Evolutionary conservation across 192 early-diverging fungal genomes (phyloP).

Genomic region (Haplosporangium gracile): DNA sequence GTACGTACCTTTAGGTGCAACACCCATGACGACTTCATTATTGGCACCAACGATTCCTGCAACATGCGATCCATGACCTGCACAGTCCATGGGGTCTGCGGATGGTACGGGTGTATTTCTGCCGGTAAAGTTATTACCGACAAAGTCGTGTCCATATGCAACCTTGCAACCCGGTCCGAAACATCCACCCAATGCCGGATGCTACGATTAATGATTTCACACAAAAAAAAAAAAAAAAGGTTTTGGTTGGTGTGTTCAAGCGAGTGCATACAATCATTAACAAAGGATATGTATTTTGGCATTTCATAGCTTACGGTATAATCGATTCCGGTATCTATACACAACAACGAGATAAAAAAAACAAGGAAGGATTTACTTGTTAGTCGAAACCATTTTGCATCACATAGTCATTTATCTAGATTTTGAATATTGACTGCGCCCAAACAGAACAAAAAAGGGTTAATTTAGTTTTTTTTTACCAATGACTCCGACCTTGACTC

Average conservation of each 20-base stretch:
- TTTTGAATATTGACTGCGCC: background rate
- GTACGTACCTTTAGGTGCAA: conserved; percentile 77
- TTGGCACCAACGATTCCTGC: conserved; percentile 77
- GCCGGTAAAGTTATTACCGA: conserved; percentile 65
- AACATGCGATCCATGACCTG: conserved; percentile 74
- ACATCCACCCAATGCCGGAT: conserved; percentile 74
- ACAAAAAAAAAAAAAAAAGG: background rate
- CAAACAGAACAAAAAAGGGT: background rate
- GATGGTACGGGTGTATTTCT: conserved; percentile 53
- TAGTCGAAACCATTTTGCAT: too few species aligned
- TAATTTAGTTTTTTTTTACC: conserved; percentile 17
- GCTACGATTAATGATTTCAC: conserved; percentile 15
- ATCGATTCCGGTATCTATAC: conserved; percentile 59
- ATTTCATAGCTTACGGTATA: conserved; percentile 17
- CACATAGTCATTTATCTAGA: too few species aligned
- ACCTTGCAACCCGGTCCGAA: conserved; percentile 70
- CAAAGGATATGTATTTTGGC: too few species aligned
- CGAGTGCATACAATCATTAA: too few species aligned
- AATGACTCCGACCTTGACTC: conserved; percentile 63
- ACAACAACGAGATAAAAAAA: background rate
- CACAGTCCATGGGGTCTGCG: conserved; percentile 67
- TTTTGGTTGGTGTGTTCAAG: too few species aligned
- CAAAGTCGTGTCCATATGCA: conserved; percentile 71
- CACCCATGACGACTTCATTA: conserved; percentile 70
- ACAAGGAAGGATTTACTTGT: background rate